These are phyloP conservation scores for Xylaria curta DNA, from an alignment of 495 filamentous ascomycete genomes.

Conservation along the genomic window DNA sequence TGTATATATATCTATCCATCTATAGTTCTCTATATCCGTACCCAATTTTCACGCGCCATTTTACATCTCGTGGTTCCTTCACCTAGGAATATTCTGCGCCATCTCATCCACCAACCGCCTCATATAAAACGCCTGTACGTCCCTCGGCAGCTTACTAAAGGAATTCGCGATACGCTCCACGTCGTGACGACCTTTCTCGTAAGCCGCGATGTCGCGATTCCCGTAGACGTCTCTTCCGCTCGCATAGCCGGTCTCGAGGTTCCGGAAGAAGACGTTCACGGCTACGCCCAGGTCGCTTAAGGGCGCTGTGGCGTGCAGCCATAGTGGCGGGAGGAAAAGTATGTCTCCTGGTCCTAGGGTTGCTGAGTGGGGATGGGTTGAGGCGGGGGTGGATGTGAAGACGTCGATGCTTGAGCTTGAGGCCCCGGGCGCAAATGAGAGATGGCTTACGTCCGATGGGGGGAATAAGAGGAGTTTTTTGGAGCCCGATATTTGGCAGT, in stretches of 20 bases:
- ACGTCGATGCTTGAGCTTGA: conserved; percentile 79
- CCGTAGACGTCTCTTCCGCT: conserved; percentile 84
- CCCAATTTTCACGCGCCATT: not conserved
- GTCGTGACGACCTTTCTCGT: conserved; percentile 79
- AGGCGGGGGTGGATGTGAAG: conserved; percentile 59
- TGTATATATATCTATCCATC: too few relatives aligned
- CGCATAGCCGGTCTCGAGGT: conserved; percentile 71
- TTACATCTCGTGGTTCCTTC: conserved; percentile 17
- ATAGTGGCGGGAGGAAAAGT: conserved; percentile 80
- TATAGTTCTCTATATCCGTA: not conserved
- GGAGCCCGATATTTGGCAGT: conserved; percentile 76
- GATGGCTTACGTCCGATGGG: conserved; percentile 71
- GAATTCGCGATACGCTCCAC: conserved; percentile 69
- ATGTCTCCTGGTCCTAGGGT: conserved; percentile 72
- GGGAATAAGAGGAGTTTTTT: conserved; percentile 81
- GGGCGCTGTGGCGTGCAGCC: conserved; percentile 81
- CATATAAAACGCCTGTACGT: conserved; percentile 77
- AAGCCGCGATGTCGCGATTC: conserved; percentile 83
- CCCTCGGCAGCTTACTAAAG: conserved; percentile 70
- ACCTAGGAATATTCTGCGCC: conserved; percentile 54
- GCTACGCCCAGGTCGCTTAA: conserved; percentile 69
- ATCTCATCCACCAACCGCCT: conserved; percentile 77
- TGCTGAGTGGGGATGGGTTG: conserved; percentile 71
- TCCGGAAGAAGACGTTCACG: conserved; percentile 86
- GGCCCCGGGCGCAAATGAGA: conserved; percentile 74